Conservation (phyloP, 805 yeast genomes). For the Saccharomycopsis babjevae region DNA sequence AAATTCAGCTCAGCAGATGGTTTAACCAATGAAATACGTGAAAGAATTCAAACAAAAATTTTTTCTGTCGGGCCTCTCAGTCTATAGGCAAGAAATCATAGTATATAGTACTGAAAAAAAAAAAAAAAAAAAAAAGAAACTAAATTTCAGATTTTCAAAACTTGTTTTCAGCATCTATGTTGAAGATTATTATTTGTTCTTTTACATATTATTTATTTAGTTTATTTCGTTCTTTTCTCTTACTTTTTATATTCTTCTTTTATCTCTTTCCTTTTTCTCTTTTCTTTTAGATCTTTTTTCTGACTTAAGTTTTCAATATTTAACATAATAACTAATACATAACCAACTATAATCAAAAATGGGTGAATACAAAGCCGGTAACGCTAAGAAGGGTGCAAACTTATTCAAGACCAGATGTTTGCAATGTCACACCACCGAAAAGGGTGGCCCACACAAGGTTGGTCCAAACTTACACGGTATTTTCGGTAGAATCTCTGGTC, state of each 20-base stretch:
- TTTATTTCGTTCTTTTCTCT: background rate
- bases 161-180: background rate
- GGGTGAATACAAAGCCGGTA: conserved; percentile 33
- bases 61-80: too few relatives aligned
- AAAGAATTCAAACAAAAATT: background rate
- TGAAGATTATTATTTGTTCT: too few relatives aligned
- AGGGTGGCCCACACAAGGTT: conserved; percentile 95
- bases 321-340: background rate
- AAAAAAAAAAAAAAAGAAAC: background rate
- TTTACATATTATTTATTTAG: background rate
- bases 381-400: conserved; percentile 92
- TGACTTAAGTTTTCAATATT: background rate
- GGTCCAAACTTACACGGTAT: conserved; percentile 98
- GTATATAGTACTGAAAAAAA: background rate
- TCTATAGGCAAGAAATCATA: background rate
- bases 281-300: background rate
- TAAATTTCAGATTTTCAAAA: background rate
- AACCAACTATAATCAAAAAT: conserved; percentile 1
- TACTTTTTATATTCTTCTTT: background rate
- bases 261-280: background rate
- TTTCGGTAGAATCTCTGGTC: conserved; percentile 86
- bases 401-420: conserved; percentile 97
- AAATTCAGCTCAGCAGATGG: background rate
- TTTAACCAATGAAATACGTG: background rate
- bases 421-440: conserved; percentile 96